Conservation (phyloP, 2,329 filamentous ascomycete species). For the Aspergillus carbonarius region DNA sequence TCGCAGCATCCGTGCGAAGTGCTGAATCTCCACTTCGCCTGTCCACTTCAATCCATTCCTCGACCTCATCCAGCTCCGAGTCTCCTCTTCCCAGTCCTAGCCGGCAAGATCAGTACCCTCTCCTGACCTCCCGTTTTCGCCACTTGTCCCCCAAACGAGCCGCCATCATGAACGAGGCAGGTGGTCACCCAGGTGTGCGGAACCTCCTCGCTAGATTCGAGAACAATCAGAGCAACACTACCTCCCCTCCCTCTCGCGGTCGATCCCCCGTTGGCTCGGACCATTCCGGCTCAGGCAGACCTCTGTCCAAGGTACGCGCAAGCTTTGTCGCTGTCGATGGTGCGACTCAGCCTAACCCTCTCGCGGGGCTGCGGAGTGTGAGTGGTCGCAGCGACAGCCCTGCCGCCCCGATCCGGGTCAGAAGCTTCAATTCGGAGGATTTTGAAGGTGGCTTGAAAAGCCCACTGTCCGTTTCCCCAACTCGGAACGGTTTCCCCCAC, state of each 20-base stretch:
- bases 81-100: not conserved
- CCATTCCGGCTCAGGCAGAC: slow-evolving; percentile 50
- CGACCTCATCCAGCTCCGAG: slow-evolving; percentile 1
- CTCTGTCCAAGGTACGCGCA: slow-evolving; percentile 71
- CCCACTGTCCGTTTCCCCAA: slow-evolving; percentile 28
- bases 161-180: slow-evolving; percentile 21
- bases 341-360: slow-evolving; percentile 41
- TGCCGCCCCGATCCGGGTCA: slow-evolving; percentile 27
- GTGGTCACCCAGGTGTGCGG: slow-evolving; percentile 56
- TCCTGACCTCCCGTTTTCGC: not conserved
- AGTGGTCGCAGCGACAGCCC: slow-evolving; percentile 37
- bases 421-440: slow-evolving; percentile 32
- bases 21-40: slow-evolving; percentile 4
- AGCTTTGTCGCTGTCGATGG: slow-evolving; percentile 71
- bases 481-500: slow-evolving; percentile 22
- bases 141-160: not conserved
- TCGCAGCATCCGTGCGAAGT: not conserved
- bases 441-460: slow-evolving; percentile 32
- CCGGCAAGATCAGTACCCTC: slow-evolving; percentile 4
- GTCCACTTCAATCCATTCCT: not conserved
- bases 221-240: slow-evolving; percentile 60
- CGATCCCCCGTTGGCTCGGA: slow-evolving; percentile 60
- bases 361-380: slow-evolving; percentile 44
- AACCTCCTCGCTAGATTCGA: slow-evolving; percentile 81
- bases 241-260: slow-evolving; percentile 67